Conservation (phyloP, 139 green algal species). For the Zygnema circumcarinatum region DNA sequence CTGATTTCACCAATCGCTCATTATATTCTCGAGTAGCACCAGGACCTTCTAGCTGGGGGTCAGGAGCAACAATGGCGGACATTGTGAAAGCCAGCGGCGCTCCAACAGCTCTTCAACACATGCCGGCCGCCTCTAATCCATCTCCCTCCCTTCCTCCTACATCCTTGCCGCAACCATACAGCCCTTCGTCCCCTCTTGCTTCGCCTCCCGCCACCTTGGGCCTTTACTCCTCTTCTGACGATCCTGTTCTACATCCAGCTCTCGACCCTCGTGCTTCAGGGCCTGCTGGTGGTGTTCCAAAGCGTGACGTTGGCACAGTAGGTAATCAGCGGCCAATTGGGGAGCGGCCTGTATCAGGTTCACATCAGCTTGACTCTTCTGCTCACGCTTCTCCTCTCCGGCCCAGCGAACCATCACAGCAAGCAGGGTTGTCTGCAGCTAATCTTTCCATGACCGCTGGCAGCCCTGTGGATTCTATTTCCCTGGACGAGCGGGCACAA, state of each 20-base stretch:
- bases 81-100: conserved; percentile 30
- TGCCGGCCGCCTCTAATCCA: neutral
- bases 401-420: neutral
- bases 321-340: conserved; percentile 41
- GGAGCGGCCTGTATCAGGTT: conserved; percentile 9
- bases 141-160: neutral
- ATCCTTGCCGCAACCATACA: neutral
- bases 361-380: neutral
- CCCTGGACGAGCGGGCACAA: neutral
- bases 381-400: neutral
- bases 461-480: neutral
- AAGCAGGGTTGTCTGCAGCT: neutral
- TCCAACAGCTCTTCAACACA: neutral
- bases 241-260: conserved; percentile 47
- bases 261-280: neutral
- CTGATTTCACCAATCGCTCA: neutral
- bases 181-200: neutral
- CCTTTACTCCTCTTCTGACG: conserved; percentile 38
- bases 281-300: conserved; percentile 6
- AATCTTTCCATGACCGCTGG: neutral
- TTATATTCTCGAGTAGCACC: neutral
- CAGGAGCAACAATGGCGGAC: conserved; percentile 46
- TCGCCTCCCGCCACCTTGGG: neutral
- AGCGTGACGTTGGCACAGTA: conserved; percentile 46
- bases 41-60: conserved; percentile 21